phyloP scores from a whole-genome alignment of 441 rosid genomes.

The Iberis amara region DNA sequence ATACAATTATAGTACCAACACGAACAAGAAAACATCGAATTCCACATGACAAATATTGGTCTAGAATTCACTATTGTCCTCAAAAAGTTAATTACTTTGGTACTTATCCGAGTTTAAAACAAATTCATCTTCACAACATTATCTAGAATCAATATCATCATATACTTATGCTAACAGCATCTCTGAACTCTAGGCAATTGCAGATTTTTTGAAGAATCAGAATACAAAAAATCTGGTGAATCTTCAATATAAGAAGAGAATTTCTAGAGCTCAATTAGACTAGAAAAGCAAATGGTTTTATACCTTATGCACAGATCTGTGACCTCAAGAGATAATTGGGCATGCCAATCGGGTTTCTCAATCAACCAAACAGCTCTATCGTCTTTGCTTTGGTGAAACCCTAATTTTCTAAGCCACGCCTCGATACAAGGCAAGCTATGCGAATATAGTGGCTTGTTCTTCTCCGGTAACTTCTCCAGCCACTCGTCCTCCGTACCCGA shows the following conservation, averaged over 20 bases:
- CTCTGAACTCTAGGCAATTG: too few relatives aligned
- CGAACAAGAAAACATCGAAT: not conserved
- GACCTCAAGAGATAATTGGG: constrained; percentile 77
- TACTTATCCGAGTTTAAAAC: too few relatives aligned
- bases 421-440: constrained; percentile 93
- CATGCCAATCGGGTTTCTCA: constrained; percentile 83
- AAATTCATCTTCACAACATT: not conserved
- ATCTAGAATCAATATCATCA: not conserved
- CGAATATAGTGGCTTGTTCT: constrained; percentile 77
- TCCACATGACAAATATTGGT: not conserved
- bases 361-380: constrained; percentile 76
- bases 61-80: too few relatives aligned
- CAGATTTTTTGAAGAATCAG: too few relatives aligned
- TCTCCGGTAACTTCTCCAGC: constrained; percentile 74
- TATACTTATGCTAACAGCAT: too few relatives aligned
- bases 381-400: constrained; percentile 69
- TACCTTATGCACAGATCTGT: constrained; percentile 84
- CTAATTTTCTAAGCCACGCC: constrained; percentile 74
- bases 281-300: too few relatives aligned
- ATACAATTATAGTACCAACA: too few relatives aligned
- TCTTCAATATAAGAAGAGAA: too few relatives aligned
- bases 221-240: too few relatives aligned
- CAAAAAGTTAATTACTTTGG: too few relatives aligned
- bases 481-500: constrained; percentile 67
- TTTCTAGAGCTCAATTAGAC: too few relatives aligned